Percentiles rank a stretch among this genome's conserved stretches.
phyloP scores from a whole-genome alignment of 2,329 filamentous ascomycete genomes.

The Penicillium sp. region DNA sequence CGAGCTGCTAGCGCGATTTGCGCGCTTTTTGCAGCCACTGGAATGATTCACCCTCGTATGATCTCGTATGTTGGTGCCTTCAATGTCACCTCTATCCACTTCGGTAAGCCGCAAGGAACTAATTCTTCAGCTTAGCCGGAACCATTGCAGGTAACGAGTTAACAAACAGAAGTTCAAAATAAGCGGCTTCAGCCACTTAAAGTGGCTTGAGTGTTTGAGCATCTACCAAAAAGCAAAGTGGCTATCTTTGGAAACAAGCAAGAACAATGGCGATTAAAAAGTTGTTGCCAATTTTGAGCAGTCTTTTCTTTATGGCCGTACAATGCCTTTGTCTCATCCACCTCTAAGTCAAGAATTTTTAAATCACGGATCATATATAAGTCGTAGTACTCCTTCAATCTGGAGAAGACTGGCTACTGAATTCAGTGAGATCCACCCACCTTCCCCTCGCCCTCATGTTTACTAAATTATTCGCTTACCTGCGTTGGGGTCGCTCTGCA shows the following conservation, averaged over 20 bases:
- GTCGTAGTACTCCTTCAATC: not conserved
- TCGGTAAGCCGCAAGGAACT: not conserved
- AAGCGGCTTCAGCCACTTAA: not conserved
- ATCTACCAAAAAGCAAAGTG: not conserved
- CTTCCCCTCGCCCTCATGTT: not conserved
- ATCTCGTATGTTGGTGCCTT: not conserved
- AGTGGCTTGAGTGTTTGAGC: not conserved
- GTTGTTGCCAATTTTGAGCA: not conserved
- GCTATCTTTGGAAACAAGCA: not conserved
- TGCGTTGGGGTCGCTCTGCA: not conserved
- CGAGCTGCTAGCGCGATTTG: not conserved
- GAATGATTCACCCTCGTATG: not conserved
- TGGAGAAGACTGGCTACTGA: not conserved
- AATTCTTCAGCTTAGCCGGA: too few species aligned
- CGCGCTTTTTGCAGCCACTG: not conserved
- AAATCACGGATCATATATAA: not conserved
- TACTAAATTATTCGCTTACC: not conserved
- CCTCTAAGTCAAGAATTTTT: not conserved
- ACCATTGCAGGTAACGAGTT: not conserved
- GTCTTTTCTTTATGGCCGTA: not conserved
- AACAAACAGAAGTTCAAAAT: not conserved
- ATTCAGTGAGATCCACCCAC: too few species aligned
- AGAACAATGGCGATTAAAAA: not conserved
- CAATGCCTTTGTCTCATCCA: not conserved
- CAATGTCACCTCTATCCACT: not conserved